Percentiles rank a stretch among this genome's conserved stretches.
Conservation (phyloP, 2,329 filamentous ascomycete genomes). For the Fusarium vanettenii region DNA sequence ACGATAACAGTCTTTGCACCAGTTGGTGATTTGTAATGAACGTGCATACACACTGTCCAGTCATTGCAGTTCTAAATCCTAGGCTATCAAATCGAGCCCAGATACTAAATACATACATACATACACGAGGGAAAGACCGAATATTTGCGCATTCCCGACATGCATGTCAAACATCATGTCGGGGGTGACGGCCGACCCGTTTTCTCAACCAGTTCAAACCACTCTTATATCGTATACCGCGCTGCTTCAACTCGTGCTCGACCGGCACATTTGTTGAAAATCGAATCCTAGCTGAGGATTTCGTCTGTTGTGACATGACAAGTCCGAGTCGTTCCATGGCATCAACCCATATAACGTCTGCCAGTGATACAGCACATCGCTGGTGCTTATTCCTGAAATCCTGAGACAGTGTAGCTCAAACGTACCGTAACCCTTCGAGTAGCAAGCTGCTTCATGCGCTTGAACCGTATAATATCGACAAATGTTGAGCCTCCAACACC, state of each 20-base stretch:
- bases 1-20: neutral
- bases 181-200: conserved; percentile 1
- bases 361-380: neutral
- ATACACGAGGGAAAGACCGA: conserved; percentile 25
- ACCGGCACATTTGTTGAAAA: conserved; percentile 7
- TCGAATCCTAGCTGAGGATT: neutral
- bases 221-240: neutral
- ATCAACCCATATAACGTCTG: neutral
- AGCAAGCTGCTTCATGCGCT: conserved; percentile 1
- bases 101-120: conserved; percentile 23
- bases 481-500: conserved; percentile 28
- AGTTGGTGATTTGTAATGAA: neutral
- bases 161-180: neutral
- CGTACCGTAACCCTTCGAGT: neutral
- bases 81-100: conserved; percentile 1
- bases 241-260: neutral
- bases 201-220: conserved; percentile 5
- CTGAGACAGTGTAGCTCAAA: neutral
- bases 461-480: neutral
- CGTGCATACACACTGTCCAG: neutral
- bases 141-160: conserved; percentile 28
- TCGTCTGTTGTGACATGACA: neutral
- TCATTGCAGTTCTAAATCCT: conserved; percentile 23
- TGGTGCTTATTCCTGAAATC: neutral
- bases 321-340: neutral